Evolutionary conservation across 2,329 filamentous ascomycete species (phyloP).

Genomic region (Calcarisporium arbuscula): DNA sequence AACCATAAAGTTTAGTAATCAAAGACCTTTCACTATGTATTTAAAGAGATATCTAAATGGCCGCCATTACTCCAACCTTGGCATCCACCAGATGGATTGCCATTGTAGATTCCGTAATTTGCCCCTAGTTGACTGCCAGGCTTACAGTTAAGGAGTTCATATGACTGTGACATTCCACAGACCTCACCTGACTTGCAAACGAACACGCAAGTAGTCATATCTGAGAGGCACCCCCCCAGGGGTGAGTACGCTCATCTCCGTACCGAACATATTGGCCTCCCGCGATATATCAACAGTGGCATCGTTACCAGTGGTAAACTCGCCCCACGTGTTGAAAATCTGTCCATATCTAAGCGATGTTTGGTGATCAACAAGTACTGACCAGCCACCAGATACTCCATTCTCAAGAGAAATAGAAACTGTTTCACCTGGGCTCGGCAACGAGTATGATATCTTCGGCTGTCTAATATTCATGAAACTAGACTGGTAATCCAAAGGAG

Average conservation of each 20-base stretch:
- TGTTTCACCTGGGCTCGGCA: constrained; percentile 24
- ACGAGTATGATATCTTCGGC: constrained; percentile 29
- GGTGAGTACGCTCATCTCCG: constrained; percentile 25
- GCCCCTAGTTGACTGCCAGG: constrained; percentile 17
- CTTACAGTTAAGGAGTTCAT: constrained; percentile 30
- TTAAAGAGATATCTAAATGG: too few species aligned
- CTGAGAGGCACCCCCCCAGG: constrained; percentile 31
- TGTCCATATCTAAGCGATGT: constrained; percentile 27
- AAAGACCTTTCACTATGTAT: too few species aligned
- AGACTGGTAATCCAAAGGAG: constrained; percentile 15
- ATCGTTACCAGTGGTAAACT: constrained; percentile 30
- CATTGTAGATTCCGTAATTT: constrained; percentile 13
- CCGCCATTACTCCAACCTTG: constrained; percentile 21
- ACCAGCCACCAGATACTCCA: constrained; percentile 31
- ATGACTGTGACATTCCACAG: constrained; percentile 27
- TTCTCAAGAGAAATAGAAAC: constrained; percentile 30
- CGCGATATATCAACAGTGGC: constrained; percentile 37
- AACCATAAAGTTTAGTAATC: too few species aligned
- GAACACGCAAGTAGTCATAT: constrained; percentile 37
- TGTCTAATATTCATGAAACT: constrained; percentile 21
- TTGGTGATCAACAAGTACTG: constrained; percentile 24
- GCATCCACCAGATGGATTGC: constrained; percentile 23
- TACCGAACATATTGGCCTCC: constrained; percentile 35
- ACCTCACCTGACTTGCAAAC: constrained; percentile 27
- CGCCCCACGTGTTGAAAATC: constrained; percentile 36